Evolutionary conservation across 805 yeast genomes (phyloP).

Genomic region (Starmera quercuum): DNA sequence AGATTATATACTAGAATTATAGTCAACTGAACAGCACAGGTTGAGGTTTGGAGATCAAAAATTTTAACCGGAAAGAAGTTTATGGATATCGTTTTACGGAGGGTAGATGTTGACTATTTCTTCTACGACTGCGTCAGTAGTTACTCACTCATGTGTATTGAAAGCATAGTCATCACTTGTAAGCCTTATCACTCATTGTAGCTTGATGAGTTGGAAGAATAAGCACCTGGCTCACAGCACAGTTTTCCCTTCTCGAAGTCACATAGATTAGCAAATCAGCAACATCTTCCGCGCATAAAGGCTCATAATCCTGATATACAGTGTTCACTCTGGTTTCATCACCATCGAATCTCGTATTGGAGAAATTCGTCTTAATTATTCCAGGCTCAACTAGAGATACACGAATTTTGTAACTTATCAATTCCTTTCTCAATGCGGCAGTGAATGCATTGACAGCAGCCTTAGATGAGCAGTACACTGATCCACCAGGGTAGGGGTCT

Average conservation of each 20-base stretch:
- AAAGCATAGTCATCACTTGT: no score
- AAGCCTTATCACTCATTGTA: constrained; percentile 27
- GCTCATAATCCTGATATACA: constrained; percentile 49
- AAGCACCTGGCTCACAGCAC: constrained; percentile 65
- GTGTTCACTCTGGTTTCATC: constrained; percentile 42
- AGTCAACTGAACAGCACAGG: no score
- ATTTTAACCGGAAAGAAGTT: no score
- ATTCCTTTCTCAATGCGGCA: constrained; percentile 63
- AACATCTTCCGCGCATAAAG: constrained; percentile 48
- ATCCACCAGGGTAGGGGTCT: constrained; percentile 56
- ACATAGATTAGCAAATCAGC: constrained; percentile 54
- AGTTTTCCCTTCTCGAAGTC: constrained; percentile 46
- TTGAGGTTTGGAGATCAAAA: no score
- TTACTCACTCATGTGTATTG: no score
- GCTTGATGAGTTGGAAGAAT: constrained; percentile 89
- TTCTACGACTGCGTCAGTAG: no score
- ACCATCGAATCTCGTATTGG: constrained; percentile 49
- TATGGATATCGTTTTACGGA: no score
- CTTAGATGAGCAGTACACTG: constrained; percentile 68
- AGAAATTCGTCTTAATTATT: constrained; percentile 57
- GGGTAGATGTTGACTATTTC: no score
- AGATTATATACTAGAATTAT: no score
- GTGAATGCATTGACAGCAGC: constrained; percentile 69
- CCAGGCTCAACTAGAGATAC: constrained; percentile 62
- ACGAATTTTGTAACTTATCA: constrained; percentile 56